phyloP scores from a whole-genome alignment of 2,329 filamentous ascomycete species.

The Scedosporium minutisporum region DNA sequence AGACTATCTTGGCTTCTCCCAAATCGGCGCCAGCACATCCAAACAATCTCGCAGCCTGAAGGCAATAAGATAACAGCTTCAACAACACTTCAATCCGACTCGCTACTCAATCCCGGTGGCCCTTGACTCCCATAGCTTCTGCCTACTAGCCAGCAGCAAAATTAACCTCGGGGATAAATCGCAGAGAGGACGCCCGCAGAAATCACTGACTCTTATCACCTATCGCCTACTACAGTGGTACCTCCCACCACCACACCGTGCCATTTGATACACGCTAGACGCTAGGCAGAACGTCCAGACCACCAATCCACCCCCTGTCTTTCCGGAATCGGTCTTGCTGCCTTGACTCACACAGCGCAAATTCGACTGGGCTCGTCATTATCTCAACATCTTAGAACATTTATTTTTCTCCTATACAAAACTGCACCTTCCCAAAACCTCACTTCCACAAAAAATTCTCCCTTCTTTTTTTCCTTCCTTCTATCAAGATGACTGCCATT shows the following conservation, averaged over 20 bases:
- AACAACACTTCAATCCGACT: background rate
- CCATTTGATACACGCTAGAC: background rate
- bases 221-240: background rate
- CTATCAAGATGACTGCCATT: slow-evolving; percentile 7
- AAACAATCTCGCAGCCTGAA: slow-evolving; percentile 4
- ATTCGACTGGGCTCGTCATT: slow-evolving; percentile 6
- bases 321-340: slow-evolving; percentile 16
- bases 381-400: slow-evolving; percentile 7
- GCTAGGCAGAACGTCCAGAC: background rate
- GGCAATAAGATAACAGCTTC: background rate
- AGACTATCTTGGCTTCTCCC: background rate
- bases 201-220: slow-evolving; percentile 4
- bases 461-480: background rate
- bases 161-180: slow-evolving; percentile 8
- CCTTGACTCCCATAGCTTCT: slow-evolving; percentile 3
- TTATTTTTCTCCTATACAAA: background rate
- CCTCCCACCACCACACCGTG: slow-evolving; percentile 6
- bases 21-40: background rate
- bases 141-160: slow-evolving; percentile 2
- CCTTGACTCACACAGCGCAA: slow-evolving; percentile 18
- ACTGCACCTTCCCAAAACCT: background rate
- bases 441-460: background rate
- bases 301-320: slow-evolving; percentile 6
- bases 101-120: background rate
- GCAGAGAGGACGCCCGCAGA: slow-evolving; percentile 3